These are phyloP conservation scores for Irpex sp. DNA, from an alignment of 1,284 basidiomycete genomes.

Conservation along the genomic window DNA sequence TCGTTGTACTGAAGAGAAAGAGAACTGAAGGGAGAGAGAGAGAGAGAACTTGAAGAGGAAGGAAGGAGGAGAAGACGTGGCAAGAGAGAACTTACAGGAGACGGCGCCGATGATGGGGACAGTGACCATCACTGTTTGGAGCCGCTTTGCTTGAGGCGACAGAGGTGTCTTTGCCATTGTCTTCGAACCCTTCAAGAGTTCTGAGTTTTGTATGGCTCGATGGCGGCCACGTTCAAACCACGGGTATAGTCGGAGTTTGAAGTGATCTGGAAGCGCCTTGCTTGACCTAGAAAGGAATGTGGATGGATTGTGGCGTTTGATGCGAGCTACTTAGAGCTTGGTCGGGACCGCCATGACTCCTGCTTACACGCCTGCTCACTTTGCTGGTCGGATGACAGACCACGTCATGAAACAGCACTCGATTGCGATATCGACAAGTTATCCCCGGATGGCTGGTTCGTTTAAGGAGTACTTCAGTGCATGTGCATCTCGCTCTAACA, in stretches of 20 bases:
- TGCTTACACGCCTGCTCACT: background rate
- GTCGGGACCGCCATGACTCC: background rate
- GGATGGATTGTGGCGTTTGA: background rate
- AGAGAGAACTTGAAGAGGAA: constrained; percentile 1
- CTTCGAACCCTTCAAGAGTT: no score
- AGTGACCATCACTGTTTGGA: constrained; percentile 57
- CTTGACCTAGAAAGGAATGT: background rate
- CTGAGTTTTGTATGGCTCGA: no score
- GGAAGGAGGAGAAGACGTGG: constrained; percentile 4
- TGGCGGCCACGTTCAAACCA: no score
- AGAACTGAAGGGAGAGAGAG: no score
- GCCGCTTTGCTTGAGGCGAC: constrained; percentile 46
- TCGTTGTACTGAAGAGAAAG: no score
- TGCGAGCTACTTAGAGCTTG: background rate
- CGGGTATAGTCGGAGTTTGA: no score
- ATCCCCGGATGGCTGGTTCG: no score
- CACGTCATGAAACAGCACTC: no score
- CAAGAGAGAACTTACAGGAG: constrained; percentile 35
- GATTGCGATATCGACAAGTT: no score
- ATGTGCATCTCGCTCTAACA: no score
- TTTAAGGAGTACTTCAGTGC: no score
- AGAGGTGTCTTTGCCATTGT: constrained; percentile 14
- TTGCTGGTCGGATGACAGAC: no score
- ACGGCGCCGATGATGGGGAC: constrained; percentile 61
- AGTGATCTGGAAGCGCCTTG: background rate